Evolutionary conservation across 805 yeast genomes (phyloP).

Genomic region (Nakazawaea wyomingensis): DNA sequence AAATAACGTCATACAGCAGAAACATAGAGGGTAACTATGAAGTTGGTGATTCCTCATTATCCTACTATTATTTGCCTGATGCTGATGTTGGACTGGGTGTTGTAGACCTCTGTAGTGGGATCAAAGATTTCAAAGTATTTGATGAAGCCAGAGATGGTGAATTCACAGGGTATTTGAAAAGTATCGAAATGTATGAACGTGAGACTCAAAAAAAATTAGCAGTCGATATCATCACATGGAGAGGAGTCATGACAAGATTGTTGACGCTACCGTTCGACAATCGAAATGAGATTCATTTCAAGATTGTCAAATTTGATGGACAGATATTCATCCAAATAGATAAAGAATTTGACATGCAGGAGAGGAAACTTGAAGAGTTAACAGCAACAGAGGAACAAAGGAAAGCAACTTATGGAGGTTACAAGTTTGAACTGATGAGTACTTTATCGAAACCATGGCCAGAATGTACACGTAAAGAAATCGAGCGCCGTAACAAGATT

Average conservation of each 20-base stretch:
- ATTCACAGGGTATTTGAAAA: constrained; percentile 51
- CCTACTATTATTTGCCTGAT: constrained; percentile 82
- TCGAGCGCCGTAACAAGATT: constrained; percentile 60
- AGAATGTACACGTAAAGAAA: constrained; percentile 53
- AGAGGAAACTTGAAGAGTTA: constrained; percentile 24
- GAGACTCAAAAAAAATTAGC: constrained; percentile 37
- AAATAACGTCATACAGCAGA: constrained; percentile 63
- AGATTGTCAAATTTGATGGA: constrained; percentile 69
- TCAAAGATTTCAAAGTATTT: constrained; percentile 48
- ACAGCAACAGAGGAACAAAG: constrained; percentile 27
- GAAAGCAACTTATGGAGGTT: constrained; percentile 59
- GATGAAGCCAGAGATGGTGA: constrained; percentile 54
- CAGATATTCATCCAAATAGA: constrained; percentile 58
- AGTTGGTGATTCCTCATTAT: constrained; percentile 48
- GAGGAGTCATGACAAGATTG: constrained; percentile 78
- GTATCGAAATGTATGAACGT: constrained; percentile 54
- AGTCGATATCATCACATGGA: constrained; percentile 71
- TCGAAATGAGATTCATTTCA: constrained; percentile 40
- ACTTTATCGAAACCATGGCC: constrained; percentile 77
- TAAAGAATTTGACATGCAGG: constrained; percentile 32
- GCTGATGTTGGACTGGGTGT: constrained; percentile 50
- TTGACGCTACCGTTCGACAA: constrained; percentile 59
- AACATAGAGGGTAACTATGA: constrained; percentile 48
- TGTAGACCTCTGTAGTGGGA: constrained; percentile 63
- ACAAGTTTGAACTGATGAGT: constrained; percentile 78